Base-by-base conservation (phyloP, 345 rosid species). In the Lenwebbia sp. region DNA sequence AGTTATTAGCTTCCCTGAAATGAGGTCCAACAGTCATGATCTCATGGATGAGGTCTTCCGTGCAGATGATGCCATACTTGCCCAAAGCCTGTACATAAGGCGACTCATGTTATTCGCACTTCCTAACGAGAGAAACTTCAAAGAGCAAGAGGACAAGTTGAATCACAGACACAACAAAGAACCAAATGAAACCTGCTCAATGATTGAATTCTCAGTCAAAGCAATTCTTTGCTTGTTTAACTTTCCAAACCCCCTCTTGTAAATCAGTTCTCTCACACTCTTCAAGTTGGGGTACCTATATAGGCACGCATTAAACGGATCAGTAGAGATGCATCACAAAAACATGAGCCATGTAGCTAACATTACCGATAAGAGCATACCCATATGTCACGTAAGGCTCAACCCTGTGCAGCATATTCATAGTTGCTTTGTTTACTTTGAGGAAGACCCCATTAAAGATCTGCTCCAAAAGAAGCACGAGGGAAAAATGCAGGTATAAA, bases 371-470 rank as follows among this genome's bases (percentile, higher is more conserved):
- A 21, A 70, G 26, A 7, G 53, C 86, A 84, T 92, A 96, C 99
- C 99, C 99, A 28, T 90, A 97, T 19, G 99, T 96, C 83, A 96
- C 99, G 89, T 96, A 97, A 28, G 98, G 99, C 86, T 95, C 98
- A 89, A 97, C 98, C 76, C 98, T 90, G 86, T 93, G 98, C 55
- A 97, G 94, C 99, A 96, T 96, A 85, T 97, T 96, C 91, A 96
- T 75, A 26, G 99, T 95, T 28, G 99, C 98, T 83, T 94, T 94
- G 94, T 94, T 96, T 28, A 96, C 99, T 88, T 95, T 97, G 26
- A 97, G 92, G 87, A 97, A 95, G 23, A 96, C 99, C 7, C 99
- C 99, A 65, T 96, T 97, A 86, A 96, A 97, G 9, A 97, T 97
- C 99, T 96, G 92, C 26, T 47, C n/a, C 22, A 85, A 85, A 33